Evolutionary conservation across 1,284 basidiomycete genomes (phyloP), one percentile per base, ranked within the genome.

Genomic region (Paramarasmius palmivorus): DNA sequence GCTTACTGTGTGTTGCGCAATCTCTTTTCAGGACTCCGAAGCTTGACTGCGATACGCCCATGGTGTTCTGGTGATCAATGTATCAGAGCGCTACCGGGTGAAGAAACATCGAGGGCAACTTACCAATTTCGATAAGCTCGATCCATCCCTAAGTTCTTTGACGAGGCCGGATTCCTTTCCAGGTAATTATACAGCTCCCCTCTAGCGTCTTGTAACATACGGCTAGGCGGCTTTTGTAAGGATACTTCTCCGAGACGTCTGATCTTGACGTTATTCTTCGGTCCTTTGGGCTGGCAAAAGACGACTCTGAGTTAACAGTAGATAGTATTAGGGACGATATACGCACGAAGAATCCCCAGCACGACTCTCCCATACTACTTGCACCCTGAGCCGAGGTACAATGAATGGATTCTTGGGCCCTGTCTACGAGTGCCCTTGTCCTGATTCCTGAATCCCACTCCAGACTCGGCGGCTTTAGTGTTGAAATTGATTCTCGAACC

Each of bases 401-500:
- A 32, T 32, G 7, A 32, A 6, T 32, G n/a, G n/a, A n/a, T n/a
- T n/a, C n/a, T n/a, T n/a, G n/a, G n/a, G n/a, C n/a, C n/a, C n/a
- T n/a, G n/a, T n/a, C n/a, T n/a, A n/a, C n/a, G n/a, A n/a, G n/a
- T n/a, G n/a, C n/a, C n/a, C n/a, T n/a, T n/a, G n/a, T 1, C 95
- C 95, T 19, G 97, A 75, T 1, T 92, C 95, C 93, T 93, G 59
- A 97, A 97, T 2, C 92, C 93, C 0, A 97, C 81, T n/a, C n/a
- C n/a, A n/a, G n/a, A n/a, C n/a, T n/a, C n/a, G n/a, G n/a, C n/a
- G n/a, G n/a, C n/a, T n/a, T n/a, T n/a, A n/a, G n/a, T n/a, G n/a
- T n/a, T n/a, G n/a, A n/a, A n/a, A n/a, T n/a, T n/a, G n/a, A n/a
- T n/a, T n/a, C n/a, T n/a, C n/a, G n/a, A n/a, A n/a, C n/a, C n/a